Evolutionary conservation across 2,329 filamentous ascomycete species (phyloP), one percentile per base, ranked within the genome.

Genomic region (Claviceps cyperi): DNA sequence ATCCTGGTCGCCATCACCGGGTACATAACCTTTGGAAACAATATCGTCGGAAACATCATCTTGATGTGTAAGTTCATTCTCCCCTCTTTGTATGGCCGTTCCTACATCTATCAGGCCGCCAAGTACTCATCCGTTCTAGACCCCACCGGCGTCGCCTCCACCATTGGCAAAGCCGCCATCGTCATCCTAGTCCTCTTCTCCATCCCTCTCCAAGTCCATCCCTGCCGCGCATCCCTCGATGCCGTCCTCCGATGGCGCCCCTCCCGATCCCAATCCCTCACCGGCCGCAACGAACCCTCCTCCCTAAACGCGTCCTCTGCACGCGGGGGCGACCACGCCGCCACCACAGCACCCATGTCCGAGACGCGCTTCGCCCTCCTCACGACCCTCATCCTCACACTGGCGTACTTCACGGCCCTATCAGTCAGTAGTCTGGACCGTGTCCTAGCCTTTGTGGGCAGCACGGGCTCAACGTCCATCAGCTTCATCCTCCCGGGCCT

Each of bases 161-260:
- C 91, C 1, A 89, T 98, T 57, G 92, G 87, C 49, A 91, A 94
- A 57, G 87, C 89, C 2, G 92, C 92, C 45, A 98, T 98, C 56
- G 92, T 98, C 38, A 76, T 97, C 51, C 80, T 98, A 1, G 92
- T 98, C 57, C 89, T 94, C 66, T 97, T 98, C 65, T 95, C 89
- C 15, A 91, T 97, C 53, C 92, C 92, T 1, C 77, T 98, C 1
- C 92, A 98, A 66, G 84, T 95, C 38, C 92, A 98, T 63, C 92
- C 92, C 0, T 97, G 92, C 68, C 82, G 92, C 53, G 92, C 92
- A n/a, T 94, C 87, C 15, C 73, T 97, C 28, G 89, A 97, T 60
- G 91, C 92, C 0, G 87, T 96, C n/a, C 68, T 94, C 48, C 90
- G 86, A 67, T 97, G 92, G 91, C 80, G 89, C 7, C 89, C 88